Conservation (phyloP, 1,284 basidiomycete species). For the Boletus hoseneyae region DNA sequence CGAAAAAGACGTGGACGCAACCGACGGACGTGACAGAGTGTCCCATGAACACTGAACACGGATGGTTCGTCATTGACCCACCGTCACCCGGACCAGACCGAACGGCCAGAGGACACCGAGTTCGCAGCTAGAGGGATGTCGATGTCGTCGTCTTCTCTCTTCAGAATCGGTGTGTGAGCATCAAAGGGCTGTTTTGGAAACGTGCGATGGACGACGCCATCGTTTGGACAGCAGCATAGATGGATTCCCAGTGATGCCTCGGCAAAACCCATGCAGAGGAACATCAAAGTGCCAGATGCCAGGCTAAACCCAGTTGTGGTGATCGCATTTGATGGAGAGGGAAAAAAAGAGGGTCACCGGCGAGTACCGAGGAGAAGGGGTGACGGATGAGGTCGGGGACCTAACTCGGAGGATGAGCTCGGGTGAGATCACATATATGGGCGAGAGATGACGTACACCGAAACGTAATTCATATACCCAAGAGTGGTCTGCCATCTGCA, state of each 20-base stretch:
- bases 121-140: too few species aligned
- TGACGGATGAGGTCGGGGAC: conserved; percentile 12
- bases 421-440: neutral
- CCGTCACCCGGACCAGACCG: too few species aligned
- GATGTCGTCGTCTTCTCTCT: too few species aligned
- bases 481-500: conserved; percentile 4
- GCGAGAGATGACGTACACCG: conserved; percentile 6
- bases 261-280: conserved; percentile 50
- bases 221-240: conserved; percentile 3
- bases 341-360: neutral
- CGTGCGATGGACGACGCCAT: conserved; percentile 3
- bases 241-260: conserved; percentile 37
- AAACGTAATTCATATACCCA: conserved; percentile 16
- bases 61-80: too few species aligned
- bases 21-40: too few species aligned
- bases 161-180: neutral
- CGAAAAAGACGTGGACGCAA: too few species aligned
- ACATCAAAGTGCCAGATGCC: conserved; percentile 47
- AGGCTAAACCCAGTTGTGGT: conserved; percentile 47
- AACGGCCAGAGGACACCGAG: too few species aligned
- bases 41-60: too few species aligned
- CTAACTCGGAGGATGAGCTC: neutral
- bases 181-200: neutral
- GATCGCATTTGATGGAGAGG: too few species aligned
- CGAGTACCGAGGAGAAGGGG: conserved; percentile 7